Evolutionary conservation across 805 yeast species (phyloP).

Genomic region (Yamadazyma sp.): DNA sequence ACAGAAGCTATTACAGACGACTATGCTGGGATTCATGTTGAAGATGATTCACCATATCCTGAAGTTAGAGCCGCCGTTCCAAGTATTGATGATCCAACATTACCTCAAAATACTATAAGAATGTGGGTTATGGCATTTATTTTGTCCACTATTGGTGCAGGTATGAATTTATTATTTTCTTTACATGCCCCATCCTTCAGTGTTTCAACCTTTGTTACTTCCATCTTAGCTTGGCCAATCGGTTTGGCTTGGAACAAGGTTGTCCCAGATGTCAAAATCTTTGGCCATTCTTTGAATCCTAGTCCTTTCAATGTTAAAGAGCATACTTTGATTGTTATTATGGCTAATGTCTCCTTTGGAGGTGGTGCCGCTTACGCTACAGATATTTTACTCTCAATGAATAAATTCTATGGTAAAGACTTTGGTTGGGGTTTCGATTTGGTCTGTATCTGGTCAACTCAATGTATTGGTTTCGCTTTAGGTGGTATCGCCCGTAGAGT

Average conservation of each 20-base stretch:
- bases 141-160: conserved; percentile 55
- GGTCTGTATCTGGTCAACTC: conserved; percentile 43
- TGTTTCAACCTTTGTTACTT: conserved; percentile 51
- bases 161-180: conserved; percentile 57
- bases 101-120: conserved; percentile 52
- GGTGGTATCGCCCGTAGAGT: conserved; percentile 62
- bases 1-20: conserved; percentile 27
- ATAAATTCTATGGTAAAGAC: conserved; percentile 42
- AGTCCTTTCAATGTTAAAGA: conserved; percentile 25
- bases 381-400: conserved; percentile 52
- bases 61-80: conserved; percentile 66
- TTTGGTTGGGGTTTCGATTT: conserved; percentile 26
- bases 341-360: conserved; percentile 16
- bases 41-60: conserved; percentile 52
- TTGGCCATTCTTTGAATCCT: conserved; percentile 14
- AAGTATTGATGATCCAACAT: conserved; percentile 46
- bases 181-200: conserved; percentile 54
- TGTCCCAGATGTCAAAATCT: conserved; percentile 25
- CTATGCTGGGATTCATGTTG: conserved; percentile 39
- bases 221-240: conserved; percentile 58
- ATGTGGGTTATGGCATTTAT: conserved; percentile 51
- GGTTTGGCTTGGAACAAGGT: conserved; percentile 48
- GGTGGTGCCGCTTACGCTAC: conserved; percentile 45
- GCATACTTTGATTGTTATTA: conserved; percentile 21
- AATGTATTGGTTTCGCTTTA: conserved; percentile 62